Conservation (phyloP, 2,329 filamentous ascomycete species). For the Fusarium begoniae region DNA sequence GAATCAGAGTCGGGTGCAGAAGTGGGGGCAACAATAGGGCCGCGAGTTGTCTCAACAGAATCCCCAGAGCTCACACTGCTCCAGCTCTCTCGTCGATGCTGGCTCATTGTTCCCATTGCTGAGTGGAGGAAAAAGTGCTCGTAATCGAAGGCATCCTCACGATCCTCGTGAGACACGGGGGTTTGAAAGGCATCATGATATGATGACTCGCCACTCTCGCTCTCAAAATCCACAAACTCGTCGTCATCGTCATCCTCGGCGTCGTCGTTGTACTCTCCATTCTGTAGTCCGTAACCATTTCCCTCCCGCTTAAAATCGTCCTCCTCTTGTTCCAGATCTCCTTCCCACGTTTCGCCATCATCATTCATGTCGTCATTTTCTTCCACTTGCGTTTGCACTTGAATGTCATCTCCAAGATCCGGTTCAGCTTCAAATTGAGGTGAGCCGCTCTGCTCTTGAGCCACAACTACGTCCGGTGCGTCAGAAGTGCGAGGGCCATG, state of each 20-base stretch:
- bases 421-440: conserved; percentile 5
- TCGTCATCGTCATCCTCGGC: conserved; percentile 44
- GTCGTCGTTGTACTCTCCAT: conserved; percentile 37
- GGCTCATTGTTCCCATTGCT: conserved; percentile 81
- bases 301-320: conserved; percentile 20
- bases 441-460: not conserved
- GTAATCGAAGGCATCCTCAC: conserved; percentile 95
- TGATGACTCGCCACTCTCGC: conserved; percentile 71
- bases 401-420: conserved; percentile 23
- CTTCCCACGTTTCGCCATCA: conserved; percentile 25
- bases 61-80: conserved; percentile 67
- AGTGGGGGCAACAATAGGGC: conserved; percentile 41
- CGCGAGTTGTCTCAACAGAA: conserved; percentile 70
- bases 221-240: conserved; percentile 55
- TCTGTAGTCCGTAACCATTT: conserved; percentile 37
- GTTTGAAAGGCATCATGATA: conserved; percentile 70
- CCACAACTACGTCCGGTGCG: not conserved
- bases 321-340: conserved; percentile 8
- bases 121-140: conserved; percentile 96
- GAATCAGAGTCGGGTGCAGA: conserved; percentile 10
- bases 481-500: not conserved
- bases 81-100: conserved; percentile 52
- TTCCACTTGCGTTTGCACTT: not conserved
- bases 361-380: conserved; percentile 48
- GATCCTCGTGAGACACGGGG: conserved; percentile 84